Conservation (phyloP, 148 eudicot species). For the Polygonum aviculare region DNA sequence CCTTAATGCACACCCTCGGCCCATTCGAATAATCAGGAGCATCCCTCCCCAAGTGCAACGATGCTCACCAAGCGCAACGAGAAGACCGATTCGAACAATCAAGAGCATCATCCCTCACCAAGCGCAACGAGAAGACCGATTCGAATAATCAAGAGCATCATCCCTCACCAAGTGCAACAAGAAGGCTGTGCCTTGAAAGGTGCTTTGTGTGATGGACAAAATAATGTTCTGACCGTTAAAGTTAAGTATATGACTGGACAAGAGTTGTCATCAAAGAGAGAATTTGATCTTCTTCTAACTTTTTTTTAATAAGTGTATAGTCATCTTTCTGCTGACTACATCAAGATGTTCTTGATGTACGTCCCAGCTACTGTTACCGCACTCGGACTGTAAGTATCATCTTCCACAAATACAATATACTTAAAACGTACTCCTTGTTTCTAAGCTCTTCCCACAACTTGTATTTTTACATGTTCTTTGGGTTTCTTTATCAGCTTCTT, state of each 20-base stretch:
- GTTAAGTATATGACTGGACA: too few species aligned
- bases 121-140: too few species aligned
- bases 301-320: slow-evolving; percentile 63
- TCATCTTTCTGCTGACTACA: slow-evolving; percentile 72
- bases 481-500: slow-evolving; percentile 46
- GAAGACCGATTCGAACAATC: too few species aligned
- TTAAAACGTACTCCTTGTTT: not conserved
- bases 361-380: slow-evolving; percentile 90
- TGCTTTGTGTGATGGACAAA: not conserved
- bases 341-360: slow-evolving; percentile 80
- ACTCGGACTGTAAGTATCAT: slow-evolving; percentile 60
- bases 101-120: too few species aligned
- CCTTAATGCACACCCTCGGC: too few species aligned
- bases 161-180: too few species aligned
- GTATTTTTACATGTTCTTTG: not conserved
- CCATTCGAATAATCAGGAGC: too few species aligned
- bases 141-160: too few species aligned
- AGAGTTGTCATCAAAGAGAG: not conserved
- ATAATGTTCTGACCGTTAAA: too few species aligned
- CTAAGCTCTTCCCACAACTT: not conserved
- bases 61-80: too few species aligned
- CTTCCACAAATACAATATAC: not conserved
- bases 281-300: not conserved
- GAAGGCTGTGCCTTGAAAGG: too few species aligned
- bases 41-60: too few species aligned